Evolutionary conservation across 2,329 filamentous ascomycete species (phyloP).

Genomic region (Akanthomyces uredinophilus): DNA sequence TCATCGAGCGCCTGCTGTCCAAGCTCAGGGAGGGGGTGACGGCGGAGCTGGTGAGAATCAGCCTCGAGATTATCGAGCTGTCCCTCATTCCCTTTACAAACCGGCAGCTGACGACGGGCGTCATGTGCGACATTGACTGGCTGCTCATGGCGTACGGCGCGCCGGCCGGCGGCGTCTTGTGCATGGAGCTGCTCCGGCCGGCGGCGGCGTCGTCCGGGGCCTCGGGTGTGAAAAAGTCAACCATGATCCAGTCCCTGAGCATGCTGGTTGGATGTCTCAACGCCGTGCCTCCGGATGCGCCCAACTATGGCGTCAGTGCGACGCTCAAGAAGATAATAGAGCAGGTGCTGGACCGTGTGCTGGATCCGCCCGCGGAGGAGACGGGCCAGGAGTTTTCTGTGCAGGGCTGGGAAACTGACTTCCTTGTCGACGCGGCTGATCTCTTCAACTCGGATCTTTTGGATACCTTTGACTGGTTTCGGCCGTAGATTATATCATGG

Average conservation of each 20-base stretch:
- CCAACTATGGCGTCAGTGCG: constrained; percentile 41
- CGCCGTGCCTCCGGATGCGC: constrained; percentile 41
- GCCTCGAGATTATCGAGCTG: constrained; percentile 41
- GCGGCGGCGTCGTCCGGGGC: constrained; percentile 19
- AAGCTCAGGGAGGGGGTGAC: constrained; percentile 34
- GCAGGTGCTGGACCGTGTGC: constrained; percentile 44
- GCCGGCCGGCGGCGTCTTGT: constrained; percentile 43
- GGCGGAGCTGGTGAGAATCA: constrained; percentile 35
- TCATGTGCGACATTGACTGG: constrained; percentile 40
- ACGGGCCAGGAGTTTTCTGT: constrained; percentile 1
- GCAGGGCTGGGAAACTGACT: constrained; percentile 23
- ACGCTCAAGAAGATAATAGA: constrained; percentile 41
- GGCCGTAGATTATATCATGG: constrained; percentile 18
- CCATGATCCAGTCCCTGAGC: constrained; percentile 45
- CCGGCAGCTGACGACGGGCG: constrained; percentile 34
- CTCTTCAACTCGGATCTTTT: constrained; percentile 44
- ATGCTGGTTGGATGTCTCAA: constrained; percentile 45
- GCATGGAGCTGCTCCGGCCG: constrained; percentile 42
- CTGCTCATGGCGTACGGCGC: constrained; percentile 46
- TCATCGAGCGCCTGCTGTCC: constrained; percentile 50
- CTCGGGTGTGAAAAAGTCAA: constrained; percentile 35
- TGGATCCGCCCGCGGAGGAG: constrained; percentile 31
- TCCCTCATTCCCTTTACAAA: constrained; percentile 44
- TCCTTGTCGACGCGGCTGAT: constrained; percentile 24
- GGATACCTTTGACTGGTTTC: constrained; percentile 45